Percentiles rank a stretch among this genome's conserved stretches.
phyloP scores from a whole-genome alignment of 169 alveolate species.

The Plasmodium gallinaceum region DNA sequence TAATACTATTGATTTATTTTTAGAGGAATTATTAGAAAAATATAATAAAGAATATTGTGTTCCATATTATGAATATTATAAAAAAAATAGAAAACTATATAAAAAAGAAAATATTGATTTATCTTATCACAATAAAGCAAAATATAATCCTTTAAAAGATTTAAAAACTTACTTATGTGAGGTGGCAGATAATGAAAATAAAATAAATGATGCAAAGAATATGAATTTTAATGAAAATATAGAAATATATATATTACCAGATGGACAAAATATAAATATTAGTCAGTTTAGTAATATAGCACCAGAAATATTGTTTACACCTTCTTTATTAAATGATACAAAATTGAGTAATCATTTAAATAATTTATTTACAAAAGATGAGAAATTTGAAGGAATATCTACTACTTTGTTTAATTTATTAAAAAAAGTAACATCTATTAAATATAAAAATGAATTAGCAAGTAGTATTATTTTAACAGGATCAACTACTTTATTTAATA shows the following conservation, averaged over 20 bases:
- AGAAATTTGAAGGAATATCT: constrained; percentile 20
- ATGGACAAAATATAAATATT: constrained; percentile 73
- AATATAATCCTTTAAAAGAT: constrained; percentile 52
- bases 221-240: constrained; percentile 52
- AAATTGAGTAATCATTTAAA: constrained; percentile 8
- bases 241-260: constrained; percentile 48
- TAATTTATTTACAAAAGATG: constrained; percentile 27
- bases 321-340: constrained; percentile 32
- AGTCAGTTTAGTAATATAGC: constrained; percentile 50
- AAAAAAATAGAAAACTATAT: not conserved
- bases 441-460: constrained; percentile 30
- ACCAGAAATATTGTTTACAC: constrained; percentile 66
- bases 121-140: constrained; percentile 49
- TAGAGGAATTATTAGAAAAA: constrained; percentile 41
- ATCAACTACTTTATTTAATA: constrained; percentile 43
- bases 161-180: constrained; percentile 69
- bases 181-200: constrained; percentile 62
- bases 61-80: constrained; percentile 42
- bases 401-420: constrained; percentile 48
- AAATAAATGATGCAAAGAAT: constrained; percentile 58
- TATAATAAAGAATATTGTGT: constrained; percentile 28
- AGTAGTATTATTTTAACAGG: constrained; percentile 48
- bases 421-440: constrained; percentile 8
- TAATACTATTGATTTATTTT: constrained; percentile 22
- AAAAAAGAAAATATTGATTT: constrained; percentile 37